Conservation (phyloP, 2,329 filamentous ascomycete genomes). For the Cladorrhinum sp. region DNA sequence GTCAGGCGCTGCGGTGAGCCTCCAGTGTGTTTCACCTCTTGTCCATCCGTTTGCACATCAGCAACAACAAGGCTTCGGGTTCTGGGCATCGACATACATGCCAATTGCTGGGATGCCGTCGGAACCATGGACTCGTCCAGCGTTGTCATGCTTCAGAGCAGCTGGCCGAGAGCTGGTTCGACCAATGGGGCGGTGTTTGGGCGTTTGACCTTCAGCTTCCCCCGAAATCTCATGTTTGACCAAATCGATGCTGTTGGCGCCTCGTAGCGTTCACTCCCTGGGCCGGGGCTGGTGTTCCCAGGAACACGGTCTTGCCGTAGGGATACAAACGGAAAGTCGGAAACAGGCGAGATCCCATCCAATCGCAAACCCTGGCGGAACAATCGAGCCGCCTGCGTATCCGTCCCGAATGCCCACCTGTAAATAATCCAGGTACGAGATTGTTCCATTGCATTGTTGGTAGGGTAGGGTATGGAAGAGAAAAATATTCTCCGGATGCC, state of each 20-base stretch:
- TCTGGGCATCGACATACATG: conserved; percentile 25
- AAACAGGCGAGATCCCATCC: conserved; percentile 11
- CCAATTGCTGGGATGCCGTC: conserved; percentile 11
- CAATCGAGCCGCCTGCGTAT: conserved; percentile 16
- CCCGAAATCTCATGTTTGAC: conserved; percentile 25
- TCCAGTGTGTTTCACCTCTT: conserved; percentile 21
- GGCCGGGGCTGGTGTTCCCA: conserved; percentile 18
- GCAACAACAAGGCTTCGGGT: conserved; percentile 14
- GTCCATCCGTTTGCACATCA: conserved; percentile 20
- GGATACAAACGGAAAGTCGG: conserved; percentile 20
- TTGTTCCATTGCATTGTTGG: background rate
- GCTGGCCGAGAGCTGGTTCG: conserved; percentile 13
- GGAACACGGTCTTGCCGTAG: conserved; percentile 19
- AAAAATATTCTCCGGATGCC: background rate
- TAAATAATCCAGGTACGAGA: background rate
- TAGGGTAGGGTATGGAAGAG: background rate
- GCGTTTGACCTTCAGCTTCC: conserved; percentile 26
- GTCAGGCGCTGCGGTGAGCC: conserved; percentile 21
- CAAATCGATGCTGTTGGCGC: conserved; percentile 22
- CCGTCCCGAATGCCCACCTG: conserved; percentile 5
- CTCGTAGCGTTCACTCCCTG: background rate
- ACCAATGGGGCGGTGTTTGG: conserved; percentile 19
- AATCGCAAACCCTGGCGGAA: conserved; percentile 3
- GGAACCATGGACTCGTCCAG: conserved; percentile 17
- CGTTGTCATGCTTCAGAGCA: conserved; percentile 13